These are phyloP conservation scores for Triticum monococcum DNA, from an alignment of 176 grass and related monocot genomes.

Conservation along the genomic window DNA sequence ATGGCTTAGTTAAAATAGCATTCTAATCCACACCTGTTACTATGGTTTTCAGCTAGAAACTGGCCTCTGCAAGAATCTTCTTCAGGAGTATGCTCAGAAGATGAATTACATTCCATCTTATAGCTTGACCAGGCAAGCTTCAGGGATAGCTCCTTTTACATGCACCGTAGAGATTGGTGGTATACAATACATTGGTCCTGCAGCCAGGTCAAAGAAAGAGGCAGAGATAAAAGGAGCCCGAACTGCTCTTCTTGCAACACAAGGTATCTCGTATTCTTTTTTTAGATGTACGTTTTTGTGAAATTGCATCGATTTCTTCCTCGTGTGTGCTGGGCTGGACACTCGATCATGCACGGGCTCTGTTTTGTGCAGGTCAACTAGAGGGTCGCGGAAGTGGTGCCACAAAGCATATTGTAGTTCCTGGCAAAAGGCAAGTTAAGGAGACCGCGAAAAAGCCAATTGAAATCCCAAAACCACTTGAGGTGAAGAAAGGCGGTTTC, in stretches of 20 bases:
- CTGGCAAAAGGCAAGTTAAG: constrained; percentile 51
- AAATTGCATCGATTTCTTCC: background rate
- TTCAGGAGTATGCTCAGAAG: constrained; percentile 93
- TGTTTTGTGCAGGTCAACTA: constrained; percentile 53
- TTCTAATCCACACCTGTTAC: background rate
- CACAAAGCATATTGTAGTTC: constrained; percentile 66
- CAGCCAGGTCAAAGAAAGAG: constrained; percentile 77
- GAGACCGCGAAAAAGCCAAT: constrained; percentile 36
- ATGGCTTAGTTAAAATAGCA: constrained; percentile 9
- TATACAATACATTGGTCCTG: constrained; percentile 87
- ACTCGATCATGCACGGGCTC: background rate
- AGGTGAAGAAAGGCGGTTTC: constrained; percentile 50
- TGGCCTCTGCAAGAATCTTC: constrained; percentile 84
- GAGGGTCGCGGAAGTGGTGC: constrained; percentile 37
- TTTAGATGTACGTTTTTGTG: background rate
- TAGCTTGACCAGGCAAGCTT: constrained; percentile 55
- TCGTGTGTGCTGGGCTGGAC: background rate
- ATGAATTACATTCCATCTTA: constrained; percentile 95
- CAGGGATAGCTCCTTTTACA: constrained; percentile 46
- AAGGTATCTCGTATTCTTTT: constrained; percentile 29
- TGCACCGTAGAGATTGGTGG: constrained; percentile 89
- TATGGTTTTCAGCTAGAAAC: constrained; percentile 67
- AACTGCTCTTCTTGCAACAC: constrained; percentile 88
- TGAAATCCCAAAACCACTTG: constrained; percentile 52
- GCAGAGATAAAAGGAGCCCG: constrained; percentile 85